phyloP scores from a whole-genome alignment of 805 yeast genomes.

The Starmerella kuoi region DNA sequence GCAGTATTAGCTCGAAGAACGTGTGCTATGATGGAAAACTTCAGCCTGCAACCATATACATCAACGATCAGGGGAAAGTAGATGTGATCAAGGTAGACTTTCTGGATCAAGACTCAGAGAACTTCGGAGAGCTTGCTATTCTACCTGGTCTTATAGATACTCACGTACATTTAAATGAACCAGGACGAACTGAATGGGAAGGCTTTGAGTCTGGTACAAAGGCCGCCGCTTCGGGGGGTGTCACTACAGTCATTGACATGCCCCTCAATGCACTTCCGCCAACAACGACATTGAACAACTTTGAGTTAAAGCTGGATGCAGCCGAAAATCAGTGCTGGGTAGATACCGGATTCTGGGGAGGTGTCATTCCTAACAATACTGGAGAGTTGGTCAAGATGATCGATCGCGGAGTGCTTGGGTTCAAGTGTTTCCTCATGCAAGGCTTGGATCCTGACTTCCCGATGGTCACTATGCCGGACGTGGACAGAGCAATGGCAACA shows the following conservation, averaged over 20 bases:
- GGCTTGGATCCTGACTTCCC: slow-evolving; percentile 97
- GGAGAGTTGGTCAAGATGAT: slow-evolving; percentile 62
- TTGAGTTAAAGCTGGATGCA: slow-evolving; percentile 62
- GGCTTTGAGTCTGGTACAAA: slow-evolving; percentile 94
- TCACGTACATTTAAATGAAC: slow-evolving; percentile 90
- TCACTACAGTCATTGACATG: slow-evolving; percentile 91
- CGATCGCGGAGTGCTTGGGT: slow-evolving; percentile 81
- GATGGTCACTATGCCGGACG: slow-evolving; percentile 53
- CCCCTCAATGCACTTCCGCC: slow-evolving; percentile 95
- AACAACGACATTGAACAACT: slow-evolving; percentile 70
- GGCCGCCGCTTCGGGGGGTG: slow-evolving; percentile 93
- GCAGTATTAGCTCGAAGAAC: slow-evolving; percentile 15
- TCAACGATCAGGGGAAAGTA: slow-evolving; percentile 44
- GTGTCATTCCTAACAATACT: slow-evolving; percentile 69
- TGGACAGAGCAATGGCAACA: slow-evolving; percentile 49
- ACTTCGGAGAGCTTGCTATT: slow-evolving; percentile 51
- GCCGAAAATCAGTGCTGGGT: slow-evolving; percentile 79
- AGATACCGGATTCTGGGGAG: slow-evolving; percentile 95
- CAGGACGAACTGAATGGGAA: slow-evolving; percentile 98
- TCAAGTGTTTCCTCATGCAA: slow-evolving; percentile 84
- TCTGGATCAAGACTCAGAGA: slow-evolving; percentile 30
- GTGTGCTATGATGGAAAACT: slow-evolving; percentile 23
- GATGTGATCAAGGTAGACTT: slow-evolving; percentile 33
- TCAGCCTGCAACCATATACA: slow-evolving; percentile 24
- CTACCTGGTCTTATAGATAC: slow-evolving; percentile 90